Evolutionary conservation across 768 basidiomycete species (phyloP).

Genomic region (Auricularia sp.): DNA sequence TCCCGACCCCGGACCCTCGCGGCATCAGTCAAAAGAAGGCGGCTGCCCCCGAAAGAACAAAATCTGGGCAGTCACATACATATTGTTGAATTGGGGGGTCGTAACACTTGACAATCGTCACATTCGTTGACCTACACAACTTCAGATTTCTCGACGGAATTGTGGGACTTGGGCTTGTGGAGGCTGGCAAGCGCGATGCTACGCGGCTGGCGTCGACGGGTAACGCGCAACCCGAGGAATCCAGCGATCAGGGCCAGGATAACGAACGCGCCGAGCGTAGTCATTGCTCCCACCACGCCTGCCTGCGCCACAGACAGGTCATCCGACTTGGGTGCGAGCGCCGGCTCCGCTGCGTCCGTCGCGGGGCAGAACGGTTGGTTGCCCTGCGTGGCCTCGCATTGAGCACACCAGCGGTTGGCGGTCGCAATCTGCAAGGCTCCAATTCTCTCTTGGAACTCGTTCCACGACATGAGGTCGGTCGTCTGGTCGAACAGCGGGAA

Average conservation of each 20-base stretch:
- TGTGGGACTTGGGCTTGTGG: too few relatives aligned
- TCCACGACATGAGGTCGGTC: neutral
- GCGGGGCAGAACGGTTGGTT: neutral
- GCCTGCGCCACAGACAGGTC: neutral
- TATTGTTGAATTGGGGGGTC: too few relatives aligned
- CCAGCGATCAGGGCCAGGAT: neutral
- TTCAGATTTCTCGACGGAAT: too few relatives aligned
- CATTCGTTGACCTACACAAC: too few relatives aligned
- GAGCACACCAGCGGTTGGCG: neutral
- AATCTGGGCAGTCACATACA: too few relatives aligned
- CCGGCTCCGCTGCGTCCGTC: neutral
- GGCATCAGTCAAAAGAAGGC: neutral
- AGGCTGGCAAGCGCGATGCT: too few relatives aligned
- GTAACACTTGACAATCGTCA: too few relatives aligned
- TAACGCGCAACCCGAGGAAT: neutral
- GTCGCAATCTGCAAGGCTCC: neutral
- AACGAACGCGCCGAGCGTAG: neutral
- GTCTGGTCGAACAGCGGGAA: neutral
- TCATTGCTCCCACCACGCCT: neutral
- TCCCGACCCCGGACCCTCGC: neutral
- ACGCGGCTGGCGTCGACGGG: neutral
- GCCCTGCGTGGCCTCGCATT: neutral
- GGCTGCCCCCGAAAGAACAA: neutral
- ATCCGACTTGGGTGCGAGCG: neutral
- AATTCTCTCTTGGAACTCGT: neutral